Conservation (phyloP, 805 yeast genomes). For the Ogataea ramenticola region DNA sequence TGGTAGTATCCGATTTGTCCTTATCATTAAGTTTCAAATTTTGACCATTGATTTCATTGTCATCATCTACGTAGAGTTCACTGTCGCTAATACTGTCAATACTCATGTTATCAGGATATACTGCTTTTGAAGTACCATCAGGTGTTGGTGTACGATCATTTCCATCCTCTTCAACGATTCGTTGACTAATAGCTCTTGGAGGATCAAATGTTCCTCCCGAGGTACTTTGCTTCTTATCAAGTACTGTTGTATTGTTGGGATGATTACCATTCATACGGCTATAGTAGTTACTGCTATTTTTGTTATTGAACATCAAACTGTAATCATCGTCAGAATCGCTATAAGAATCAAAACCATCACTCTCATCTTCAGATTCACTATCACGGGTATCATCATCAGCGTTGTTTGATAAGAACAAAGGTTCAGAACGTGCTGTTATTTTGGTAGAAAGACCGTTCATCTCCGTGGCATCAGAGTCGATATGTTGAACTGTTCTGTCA, state of each 20-base stretch:
- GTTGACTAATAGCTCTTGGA: no score
- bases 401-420: conserved; percentile 1
- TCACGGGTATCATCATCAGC: not conserved
- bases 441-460: not conserved
- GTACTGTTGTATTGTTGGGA: no score
- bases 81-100: not conserved
- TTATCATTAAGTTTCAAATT: not conserved
- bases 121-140: no score
- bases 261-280: no score
- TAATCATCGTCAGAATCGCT: not conserved
- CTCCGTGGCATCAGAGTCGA: not conserved
- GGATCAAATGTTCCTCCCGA: no score
- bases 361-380: not conserved
- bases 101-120: no score
- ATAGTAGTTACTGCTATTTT: not conserved
- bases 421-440: not conserved
- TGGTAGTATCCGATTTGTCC: no score
- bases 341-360: no score
- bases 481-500: no score
- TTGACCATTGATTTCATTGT: not conserved
- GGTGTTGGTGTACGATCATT: no score
- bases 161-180: no score
- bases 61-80: not conserved
- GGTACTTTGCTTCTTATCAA: no score
- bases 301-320: not conserved